A percentile compares a stretch with the other conserved stretches of the same genome.
Evolutionary conservation across 208 protist species (phyloP).

Genomic region (Chromosphaera perkinsii): DNA sequence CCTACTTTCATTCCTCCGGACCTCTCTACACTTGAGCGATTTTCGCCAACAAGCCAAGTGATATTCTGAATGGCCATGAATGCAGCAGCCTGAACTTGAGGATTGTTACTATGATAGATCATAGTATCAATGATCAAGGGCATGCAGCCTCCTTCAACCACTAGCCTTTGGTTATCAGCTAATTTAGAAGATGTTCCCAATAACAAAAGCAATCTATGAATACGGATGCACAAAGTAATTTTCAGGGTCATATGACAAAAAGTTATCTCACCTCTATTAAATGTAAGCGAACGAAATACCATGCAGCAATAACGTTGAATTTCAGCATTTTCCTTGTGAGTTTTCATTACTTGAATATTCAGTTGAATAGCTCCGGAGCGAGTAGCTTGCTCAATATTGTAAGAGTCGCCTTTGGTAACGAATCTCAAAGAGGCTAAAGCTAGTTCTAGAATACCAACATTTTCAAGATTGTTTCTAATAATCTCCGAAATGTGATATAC

Average conservation of each 20-base stretch:
- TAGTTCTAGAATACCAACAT: too few species aligned
- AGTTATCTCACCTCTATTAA: conserved; percentile 23
- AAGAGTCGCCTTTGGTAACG: too few species aligned
- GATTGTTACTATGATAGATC: neutral
- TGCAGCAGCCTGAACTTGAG: conserved; percentile 13
- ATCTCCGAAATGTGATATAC: too few species aligned
- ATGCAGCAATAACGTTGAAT: conserved; percentile 35
- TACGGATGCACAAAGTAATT: neutral
- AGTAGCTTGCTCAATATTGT: too few species aligned
- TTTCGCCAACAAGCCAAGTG: conserved; percentile 37
- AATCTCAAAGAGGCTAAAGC: too few species aligned
- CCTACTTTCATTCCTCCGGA: too few species aligned
- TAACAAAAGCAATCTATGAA: neutral
- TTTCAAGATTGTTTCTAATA: too few species aligned
- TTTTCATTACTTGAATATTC: too few species aligned
- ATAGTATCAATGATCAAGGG: conserved; percentile 20
- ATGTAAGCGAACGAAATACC: conserved; percentile 34
- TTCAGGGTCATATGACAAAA: neutral
- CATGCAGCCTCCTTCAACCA: conserved; percentile 11
- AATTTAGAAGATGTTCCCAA: neutral
- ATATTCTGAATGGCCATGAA: conserved; percentile 43
- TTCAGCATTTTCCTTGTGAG: neutral
- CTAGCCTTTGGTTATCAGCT: conserved; percentile 32
- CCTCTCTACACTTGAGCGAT: too few species aligned
- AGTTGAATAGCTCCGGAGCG: too few species aligned